Evolutionary conservation across 2,329 filamentous ascomycete species (phyloP), one percentile per base, ranked within the genome.

Genomic region (Dothideomycetes sp.): DNA sequence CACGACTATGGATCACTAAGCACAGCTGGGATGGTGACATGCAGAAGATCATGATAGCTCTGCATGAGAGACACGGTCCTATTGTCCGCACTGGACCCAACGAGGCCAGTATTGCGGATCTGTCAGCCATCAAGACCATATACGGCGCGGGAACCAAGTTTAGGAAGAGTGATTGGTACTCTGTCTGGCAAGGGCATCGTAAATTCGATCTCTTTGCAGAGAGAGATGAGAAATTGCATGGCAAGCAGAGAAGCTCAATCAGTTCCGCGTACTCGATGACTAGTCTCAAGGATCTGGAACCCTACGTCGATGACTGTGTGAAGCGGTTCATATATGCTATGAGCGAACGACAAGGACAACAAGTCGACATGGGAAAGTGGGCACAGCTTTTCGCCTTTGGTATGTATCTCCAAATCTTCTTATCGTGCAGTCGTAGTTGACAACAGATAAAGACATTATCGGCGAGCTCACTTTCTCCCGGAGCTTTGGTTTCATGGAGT

Each of bases 161-260:
- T 34, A 45, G 55, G 3, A 69, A 70, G 45, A 58, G 53, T 2
- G 45, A 53, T 3, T 68, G 60, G 56, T 69, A 70, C 44, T 52
- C 51, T 13, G 58, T 59, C 22, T 63, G 51, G 55, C 62, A 64
- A 49, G 62, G 57, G 12, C 54, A 57, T 25, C 54, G 60, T 6
- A 59, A 59, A 38, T 58, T 62, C 30, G 58, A 64, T 36, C 52
- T 67, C 3, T 67, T 66, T 45, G 52, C 57, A 9, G 62, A 64
- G 33, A 48, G 55, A 6, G 49, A 62, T 31, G 59, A 62, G 41
- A 46, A 45, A 20, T 47, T 62, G 12, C 65, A 68, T 49, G 50
- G 51, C 11, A 50, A 51, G 18, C 53, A 61, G 45, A 53, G 54
- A 32, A 54, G 54, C 33, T 52, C 57, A 19, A 59, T 58, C 39